Conservation (phyloP, 2,329 filamentous ascomycete species). For the Eutypa lata region DNA sequence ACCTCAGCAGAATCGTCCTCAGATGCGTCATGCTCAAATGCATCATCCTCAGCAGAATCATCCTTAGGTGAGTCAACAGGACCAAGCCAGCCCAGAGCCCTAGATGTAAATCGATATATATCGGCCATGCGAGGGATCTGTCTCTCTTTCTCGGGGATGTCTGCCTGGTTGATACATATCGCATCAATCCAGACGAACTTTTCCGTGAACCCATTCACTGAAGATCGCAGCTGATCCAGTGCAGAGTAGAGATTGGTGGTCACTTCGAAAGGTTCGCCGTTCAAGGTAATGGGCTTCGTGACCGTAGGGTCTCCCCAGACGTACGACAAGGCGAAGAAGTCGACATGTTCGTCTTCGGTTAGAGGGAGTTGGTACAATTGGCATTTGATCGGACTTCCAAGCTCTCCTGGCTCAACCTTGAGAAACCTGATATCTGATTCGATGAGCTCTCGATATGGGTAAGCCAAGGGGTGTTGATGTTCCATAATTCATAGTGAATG, state of each 20-base stretch:
- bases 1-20: no score
- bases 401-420: neutral
- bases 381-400: neutral
- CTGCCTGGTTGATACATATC: neutral
- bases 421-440: neutral
- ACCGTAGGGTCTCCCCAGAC: neutral
- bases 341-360: neutral
- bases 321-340: neutral
- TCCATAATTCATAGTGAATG: neutral
- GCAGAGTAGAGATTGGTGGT: neutral
- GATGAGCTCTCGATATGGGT: neutral
- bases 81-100: neutral
- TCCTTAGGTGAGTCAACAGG: neutral
- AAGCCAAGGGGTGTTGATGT: neutral
- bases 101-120: neutral
- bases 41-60: neutral
- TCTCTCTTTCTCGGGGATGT: neutral
- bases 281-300: neutral
- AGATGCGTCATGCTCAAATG: neutral
- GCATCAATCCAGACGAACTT: neutral
- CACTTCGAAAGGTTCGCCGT: neutral
- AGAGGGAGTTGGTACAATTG: neutral
- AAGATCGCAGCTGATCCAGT: neutral
- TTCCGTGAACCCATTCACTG: neutral
- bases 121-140: constrained; percentile 1